Conservation (phyloP, 2,329 filamentous ascomycete species). For the Verticillium nonalfalfae region DNA sequence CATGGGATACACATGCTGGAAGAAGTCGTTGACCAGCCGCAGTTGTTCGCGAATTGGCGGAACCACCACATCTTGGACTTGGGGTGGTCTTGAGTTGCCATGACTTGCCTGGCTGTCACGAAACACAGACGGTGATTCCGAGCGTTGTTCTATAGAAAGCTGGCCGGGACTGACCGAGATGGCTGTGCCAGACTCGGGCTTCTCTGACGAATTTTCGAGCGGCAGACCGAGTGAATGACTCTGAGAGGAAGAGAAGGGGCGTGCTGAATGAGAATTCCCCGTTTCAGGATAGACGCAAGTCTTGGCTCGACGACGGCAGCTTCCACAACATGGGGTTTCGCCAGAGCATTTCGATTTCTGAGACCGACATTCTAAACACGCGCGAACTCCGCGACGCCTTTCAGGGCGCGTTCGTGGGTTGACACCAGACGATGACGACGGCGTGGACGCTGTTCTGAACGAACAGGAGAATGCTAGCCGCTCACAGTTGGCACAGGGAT, state of each 20-base stretch:
- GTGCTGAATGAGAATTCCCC: neutral
- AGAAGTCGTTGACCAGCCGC: conserved; percentile 14
- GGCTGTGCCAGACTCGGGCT: neutral
- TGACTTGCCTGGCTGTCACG: neutral
- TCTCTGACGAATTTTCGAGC: neutral
- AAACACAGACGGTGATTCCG: neutral
- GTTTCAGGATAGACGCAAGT: neutral
- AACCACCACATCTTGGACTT: neutral
- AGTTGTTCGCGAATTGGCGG: conserved; percentile 9
- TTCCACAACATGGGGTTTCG: neutral
- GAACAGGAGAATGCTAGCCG: neutral
- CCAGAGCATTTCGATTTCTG: conserved; percentile 2
- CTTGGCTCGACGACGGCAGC: neutral
- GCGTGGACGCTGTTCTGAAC: neutral
- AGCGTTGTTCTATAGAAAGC: neutral
- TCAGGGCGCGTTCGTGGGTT: neutral
- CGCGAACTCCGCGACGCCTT: neutral
- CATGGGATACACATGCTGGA: conserved; percentile 13
- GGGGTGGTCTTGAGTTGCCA: neutral
- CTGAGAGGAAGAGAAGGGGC: neutral
- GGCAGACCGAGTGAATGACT: neutral
- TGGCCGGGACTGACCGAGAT: neutral
- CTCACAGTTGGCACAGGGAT: conserved; percentile 1
- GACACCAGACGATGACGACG: neutral
- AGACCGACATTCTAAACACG: neutral